Evolutionary conservation across 176 grass and related monocot species (phyloP).

Genomic region (Aegilops sharonensis): DNA sequence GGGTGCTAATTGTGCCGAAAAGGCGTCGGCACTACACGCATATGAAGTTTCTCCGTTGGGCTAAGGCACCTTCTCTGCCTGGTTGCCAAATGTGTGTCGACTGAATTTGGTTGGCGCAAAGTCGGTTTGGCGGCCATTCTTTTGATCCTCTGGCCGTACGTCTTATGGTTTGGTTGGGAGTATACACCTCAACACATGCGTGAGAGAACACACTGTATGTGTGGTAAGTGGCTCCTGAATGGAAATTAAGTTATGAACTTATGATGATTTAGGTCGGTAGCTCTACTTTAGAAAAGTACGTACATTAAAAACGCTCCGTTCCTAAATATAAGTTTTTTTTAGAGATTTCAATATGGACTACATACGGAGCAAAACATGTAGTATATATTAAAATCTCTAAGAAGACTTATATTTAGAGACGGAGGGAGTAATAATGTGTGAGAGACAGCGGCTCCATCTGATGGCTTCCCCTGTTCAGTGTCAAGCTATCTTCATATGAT

Average conservation of each 20-base stretch:
- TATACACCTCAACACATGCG: neutral
- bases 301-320: no score
- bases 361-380: no score
- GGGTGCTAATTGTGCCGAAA: neutral
- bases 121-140: neutral
- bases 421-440: no score
- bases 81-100: neutral
- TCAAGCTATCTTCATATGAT: neutral
- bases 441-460: no score
- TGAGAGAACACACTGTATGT: neutral
- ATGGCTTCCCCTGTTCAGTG: neutral
- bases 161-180: neutral
- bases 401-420: no score
- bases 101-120: neutral
- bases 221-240: no score
- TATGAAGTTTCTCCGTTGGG: conserved; percentile 1
- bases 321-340: no score
- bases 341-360: no score
- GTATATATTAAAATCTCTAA: no score
- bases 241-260: no score
- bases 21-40: neutral
- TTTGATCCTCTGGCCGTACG: neutral
- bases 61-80: neutral
- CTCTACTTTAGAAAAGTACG: no score
- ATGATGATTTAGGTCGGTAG: no score